These are phyloP conservation scores for Mucor racemosus DNA, from an alignment of 371 early-diverging fungal genomes.

Conservation along the genomic window DNA sequence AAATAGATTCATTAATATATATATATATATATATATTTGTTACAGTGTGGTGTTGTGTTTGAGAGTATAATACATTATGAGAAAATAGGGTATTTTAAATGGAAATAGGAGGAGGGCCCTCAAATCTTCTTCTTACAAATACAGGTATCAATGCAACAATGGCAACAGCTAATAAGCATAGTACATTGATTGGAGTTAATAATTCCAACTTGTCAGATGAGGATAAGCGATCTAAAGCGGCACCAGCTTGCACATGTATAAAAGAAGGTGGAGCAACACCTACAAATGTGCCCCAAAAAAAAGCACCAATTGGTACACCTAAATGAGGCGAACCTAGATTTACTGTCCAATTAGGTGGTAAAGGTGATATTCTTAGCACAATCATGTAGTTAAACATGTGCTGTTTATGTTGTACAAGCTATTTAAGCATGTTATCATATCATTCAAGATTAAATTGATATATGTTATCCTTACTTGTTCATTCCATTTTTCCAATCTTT, in stretches of 20 bases:
- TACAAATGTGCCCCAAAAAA: constrained; percentile 59
- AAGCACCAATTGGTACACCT: constrained; percentile 55
- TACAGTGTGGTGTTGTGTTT: neutral
- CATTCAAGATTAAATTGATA: neutral
- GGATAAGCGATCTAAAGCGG: constrained; percentile 60
- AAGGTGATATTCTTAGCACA: constrained; percentile 59
- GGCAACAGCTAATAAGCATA: constrained; percentile 48
- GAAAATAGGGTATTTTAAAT: neutral
- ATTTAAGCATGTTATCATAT: neutral
- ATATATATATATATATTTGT: too few relatives aligned
- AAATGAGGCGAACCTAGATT: constrained; percentile 69
- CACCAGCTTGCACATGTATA: constrained; percentile 73
- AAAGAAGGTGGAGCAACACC: constrained; percentile 66
- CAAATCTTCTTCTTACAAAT: constrained; percentile 38
- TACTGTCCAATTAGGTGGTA: constrained; percentile 71
- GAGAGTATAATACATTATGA: neutral
- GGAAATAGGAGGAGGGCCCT: constrained; percentile 4
- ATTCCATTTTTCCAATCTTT: constrained; percentile 63
- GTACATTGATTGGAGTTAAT: constrained; percentile 47
- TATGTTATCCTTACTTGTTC: constrained; percentile 47
- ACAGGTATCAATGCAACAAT: constrained; percentile 54
- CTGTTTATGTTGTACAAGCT: constrained; percentile 61
- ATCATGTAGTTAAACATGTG: constrained; percentile 70
- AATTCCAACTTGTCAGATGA: constrained; percentile 55
- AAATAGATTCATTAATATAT: too few relatives aligned